Percentiles rank a stretch among this genome's conserved stretches.
Evolutionary conservation across 805 yeast genomes (phyloP).

Genomic region (Starmera quercuum): DNA sequence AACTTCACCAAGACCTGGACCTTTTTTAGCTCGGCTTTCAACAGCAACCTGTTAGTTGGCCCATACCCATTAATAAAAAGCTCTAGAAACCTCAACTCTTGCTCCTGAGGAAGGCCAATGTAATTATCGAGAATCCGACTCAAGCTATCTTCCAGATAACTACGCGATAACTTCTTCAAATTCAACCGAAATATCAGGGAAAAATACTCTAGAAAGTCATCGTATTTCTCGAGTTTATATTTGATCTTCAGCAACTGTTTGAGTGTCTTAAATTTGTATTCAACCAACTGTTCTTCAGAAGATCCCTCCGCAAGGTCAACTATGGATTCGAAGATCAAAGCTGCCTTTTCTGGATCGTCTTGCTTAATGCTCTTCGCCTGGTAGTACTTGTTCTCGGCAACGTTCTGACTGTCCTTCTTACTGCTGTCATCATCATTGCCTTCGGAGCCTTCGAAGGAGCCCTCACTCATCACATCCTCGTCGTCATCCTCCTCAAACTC

Average conservation of each 20-base stretch:
- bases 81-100: slow-evolving; percentile 23
- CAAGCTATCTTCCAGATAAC: slow-evolving; percentile 27
- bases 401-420: slow-evolving; percentile 17
- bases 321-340: slow-evolving; percentile 8
- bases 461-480: slow-evolving; percentile 12
- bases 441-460: slow-evolving; percentile 20
- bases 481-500: slow-evolving; percentile 19
- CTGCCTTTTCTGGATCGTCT: slow-evolving; percentile 16
- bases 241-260: slow-evolving; percentile 18
- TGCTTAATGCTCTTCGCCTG: slow-evolving; percentile 17
- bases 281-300: slow-evolving; percentile 24
- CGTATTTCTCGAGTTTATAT: slow-evolving; percentile 11
- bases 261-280: slow-evolving; percentile 17
- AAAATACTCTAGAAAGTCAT: slow-evolving; percentile 5
- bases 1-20: slow-evolving; percentile 29
- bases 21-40: slow-evolving; percentile 39
- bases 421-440: slow-evolving; percentile 6
- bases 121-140: slow-evolving; percentile 32
- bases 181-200: slow-evolving; percentile 5
- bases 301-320: slow-evolving; percentile 26
- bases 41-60: slow-evolving; percentile 33
- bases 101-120: slow-evolving; percentile 5
- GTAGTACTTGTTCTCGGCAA: slow-evolving; percentile 21
- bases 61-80: slow-evolving; percentile 19
- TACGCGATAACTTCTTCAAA: slow-evolving; percentile 12